These are phyloP conservation scores for Fusarium zealandicum DNA, from an alignment of 2,329 filamentous ascomycete species.

Conservation along the genomic window DNA sequence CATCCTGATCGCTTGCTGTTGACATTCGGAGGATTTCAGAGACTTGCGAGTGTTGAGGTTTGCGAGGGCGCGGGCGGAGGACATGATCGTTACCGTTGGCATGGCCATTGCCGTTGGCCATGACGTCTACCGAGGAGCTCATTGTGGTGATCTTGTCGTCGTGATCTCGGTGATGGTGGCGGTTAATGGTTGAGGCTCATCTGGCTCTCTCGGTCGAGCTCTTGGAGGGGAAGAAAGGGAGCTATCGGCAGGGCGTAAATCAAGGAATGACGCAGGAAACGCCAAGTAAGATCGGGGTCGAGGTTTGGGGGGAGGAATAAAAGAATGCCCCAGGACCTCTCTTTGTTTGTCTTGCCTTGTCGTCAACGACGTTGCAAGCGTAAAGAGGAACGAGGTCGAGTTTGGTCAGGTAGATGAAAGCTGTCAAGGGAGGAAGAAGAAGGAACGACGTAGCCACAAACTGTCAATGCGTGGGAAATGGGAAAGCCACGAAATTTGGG, in stretches of 20 bases:
- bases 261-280: constrained; percentile 1
- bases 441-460: constrained; percentile 11
- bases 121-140: constrained; percentile 42
- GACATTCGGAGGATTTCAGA: constrained; percentile 50
- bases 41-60: constrained; percentile 58
- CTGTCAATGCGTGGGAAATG: constrained; percentile 17
- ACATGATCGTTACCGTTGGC: constrained; percentile 49
- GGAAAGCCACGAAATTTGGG: constrained; percentile 5
- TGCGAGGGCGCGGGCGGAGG: constrained; percentile 58
- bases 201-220: constrained; percentile 1
- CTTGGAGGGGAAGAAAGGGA: background rate
- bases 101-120: constrained; percentile 41
- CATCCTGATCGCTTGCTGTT: constrained; percentile 46
- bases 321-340: background rate
- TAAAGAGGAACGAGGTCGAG: background rate
- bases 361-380: constrained; percentile 11
- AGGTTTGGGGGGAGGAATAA: background rate
- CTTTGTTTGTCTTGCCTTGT: constrained; percentile 6
- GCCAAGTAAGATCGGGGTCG: too few relatives aligned
- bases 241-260: background rate
- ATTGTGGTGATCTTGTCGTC: constrained; percentile 23
- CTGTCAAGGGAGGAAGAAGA: background rate
- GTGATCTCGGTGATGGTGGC: background rate
- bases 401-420: background rate
- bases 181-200: constrained; percentile 17